Conservation (phyloP, 108 stramenopile species). For the Fistulifera pelliculosa region DNA sequence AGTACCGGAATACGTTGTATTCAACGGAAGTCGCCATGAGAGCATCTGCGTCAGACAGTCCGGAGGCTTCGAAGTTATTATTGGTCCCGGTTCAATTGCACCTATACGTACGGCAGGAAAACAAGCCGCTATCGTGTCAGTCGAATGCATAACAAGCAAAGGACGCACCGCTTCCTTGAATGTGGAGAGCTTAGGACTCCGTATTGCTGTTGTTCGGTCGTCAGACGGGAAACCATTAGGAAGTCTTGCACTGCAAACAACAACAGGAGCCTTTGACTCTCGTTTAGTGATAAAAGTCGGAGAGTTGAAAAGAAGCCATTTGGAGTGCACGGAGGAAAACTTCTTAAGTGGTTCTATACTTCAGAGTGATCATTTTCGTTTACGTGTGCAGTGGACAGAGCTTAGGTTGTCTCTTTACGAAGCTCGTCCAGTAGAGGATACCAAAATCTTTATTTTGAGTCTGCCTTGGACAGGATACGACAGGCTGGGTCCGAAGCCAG, state of each 20-base stretch:
- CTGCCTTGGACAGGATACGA: slow-evolving; percentile 10
- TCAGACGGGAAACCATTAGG: slow-evolving; percentile 47
- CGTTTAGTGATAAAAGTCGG: slow-evolving; percentile 76
- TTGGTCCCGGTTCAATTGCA: slow-evolving; percentile 17
- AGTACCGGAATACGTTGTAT: slow-evolving; percentile 76
- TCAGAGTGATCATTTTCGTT: slow-evolving; percentile 52
- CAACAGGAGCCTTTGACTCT: slow-evolving; percentile 57
- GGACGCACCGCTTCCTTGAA: slow-evolving; percentile 52
- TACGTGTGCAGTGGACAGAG: slow-evolving; percentile 71
- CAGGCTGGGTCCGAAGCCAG: too few relatives aligned
- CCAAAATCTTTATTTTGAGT: slow-evolving; percentile 10
- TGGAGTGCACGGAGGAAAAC: neutral
- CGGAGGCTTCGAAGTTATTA: slow-evolving; percentile 1
- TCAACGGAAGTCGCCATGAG: slow-evolving; percentile 56
- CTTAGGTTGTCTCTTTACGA: slow-evolving; percentile 65
- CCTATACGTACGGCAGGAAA: slow-evolving; percentile 16
- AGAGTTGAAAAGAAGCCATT: slow-evolving; percentile 35
- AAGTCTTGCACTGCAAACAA: slow-evolving; percentile 72
- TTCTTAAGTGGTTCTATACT: slow-evolving; percentile 24
- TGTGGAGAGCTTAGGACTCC: slow-evolving; percentile 59
- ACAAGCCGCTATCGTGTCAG: slow-evolving; percentile 17
- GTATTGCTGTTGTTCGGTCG: slow-evolving; percentile 41
- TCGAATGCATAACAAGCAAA: slow-evolving; percentile 26
- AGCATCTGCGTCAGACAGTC: slow-evolving; percentile 20
- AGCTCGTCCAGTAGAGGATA: slow-evolving; percentile 9